A percentile compares a stretch with the other conserved stretches of the same genome.
Conservation (phyloP, 768 basidiomycete genomes). For the Xerocomellus amylosporus region DNA sequence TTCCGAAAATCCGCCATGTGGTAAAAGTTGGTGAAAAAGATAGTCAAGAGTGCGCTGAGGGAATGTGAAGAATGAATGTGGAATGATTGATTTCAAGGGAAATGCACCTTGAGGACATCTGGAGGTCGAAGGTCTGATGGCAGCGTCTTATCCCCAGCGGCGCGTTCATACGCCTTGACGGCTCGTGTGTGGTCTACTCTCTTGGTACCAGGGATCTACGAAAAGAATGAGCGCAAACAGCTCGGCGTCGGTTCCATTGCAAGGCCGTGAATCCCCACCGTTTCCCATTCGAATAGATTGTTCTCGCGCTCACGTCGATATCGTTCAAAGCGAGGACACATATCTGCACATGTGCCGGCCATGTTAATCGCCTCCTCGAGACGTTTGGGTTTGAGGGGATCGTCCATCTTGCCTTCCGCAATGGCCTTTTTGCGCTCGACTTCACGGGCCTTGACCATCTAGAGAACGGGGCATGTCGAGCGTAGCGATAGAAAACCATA, state of each 20-base stretch:
- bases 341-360: conserved; percentile 86
- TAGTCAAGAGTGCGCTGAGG: conserved; percentile 86
- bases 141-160: conserved; percentile 86
- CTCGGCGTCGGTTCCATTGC: conserved; percentile 1
- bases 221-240: conserved; percentile 35
- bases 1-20: conserved; percentile 61
- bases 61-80: background rate
- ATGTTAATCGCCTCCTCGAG: conserved; percentile 92
- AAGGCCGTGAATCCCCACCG: conserved; percentile 44
- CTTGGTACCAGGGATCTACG: conserved; percentile 76
- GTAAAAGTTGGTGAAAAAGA: conserved; percentile 81
- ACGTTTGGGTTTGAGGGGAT: conserved; percentile 73
- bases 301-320: conserved; percentile 89
- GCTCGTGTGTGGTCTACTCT: conserved; percentile 82
- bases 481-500: conserved; percentile 3
- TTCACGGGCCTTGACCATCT: conserved; percentile 76
- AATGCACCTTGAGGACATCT: conserved; percentile 64
- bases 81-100: conserved; percentile 1
- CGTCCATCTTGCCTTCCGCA: conserved; percentile 82
- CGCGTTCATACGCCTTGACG: conserved; percentile 94
- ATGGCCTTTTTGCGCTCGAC: conserved; percentile 71
- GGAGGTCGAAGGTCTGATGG: conserved; percentile 94
- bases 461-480: conserved; percentile 21
- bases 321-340: conserved; percentile 94
- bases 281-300: conserved; percentile 84